Evolutionary conservation across 1,284 basidiomycete genomes (phyloP).

Genomic region (Boletus semigastroideus): DNA sequence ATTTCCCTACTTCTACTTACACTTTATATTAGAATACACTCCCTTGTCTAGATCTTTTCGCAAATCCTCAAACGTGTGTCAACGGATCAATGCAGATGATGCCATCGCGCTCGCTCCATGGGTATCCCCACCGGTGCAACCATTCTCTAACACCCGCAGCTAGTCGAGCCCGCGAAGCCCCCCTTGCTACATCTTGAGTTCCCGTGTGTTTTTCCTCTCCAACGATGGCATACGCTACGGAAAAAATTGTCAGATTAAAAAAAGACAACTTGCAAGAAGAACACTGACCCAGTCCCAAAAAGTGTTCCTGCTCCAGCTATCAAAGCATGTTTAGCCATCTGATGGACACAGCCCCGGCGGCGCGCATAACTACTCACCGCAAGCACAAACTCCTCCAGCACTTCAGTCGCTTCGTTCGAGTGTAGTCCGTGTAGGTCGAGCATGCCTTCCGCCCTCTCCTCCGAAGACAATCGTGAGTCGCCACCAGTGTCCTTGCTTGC

Average conservation of each 20-base stretch:
- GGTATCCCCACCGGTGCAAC: conserved; percentile 90
- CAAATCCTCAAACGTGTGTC: conserved; percentile 49
- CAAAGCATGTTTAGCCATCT: conserved; percentile 11
- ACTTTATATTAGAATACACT: conserved; percentile 1
- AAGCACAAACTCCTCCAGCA: conserved; percentile 87
- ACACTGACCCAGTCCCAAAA: conserved; percentile 74
- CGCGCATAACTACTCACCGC: conserved; percentile 54
- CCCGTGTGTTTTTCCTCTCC: conserved; percentile 97
- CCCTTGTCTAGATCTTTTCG: conserved; percentile 15
- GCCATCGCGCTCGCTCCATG: conserved; percentile 92
- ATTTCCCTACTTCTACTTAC: not conserved
- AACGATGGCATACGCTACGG: conserved; percentile 80
- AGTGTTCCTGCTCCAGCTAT: conserved; percentile 83
- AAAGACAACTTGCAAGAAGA: not conserved
- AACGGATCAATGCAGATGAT: conserved; percentile 85
- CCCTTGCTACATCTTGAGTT: conserved; percentile 76
- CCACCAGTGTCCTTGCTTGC: conserved; percentile 56
- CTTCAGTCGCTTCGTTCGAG: conserved; percentile 87
- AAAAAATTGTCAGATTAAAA: conserved; percentile 11
- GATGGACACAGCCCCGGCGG: not conserved
- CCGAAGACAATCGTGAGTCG: conserved; percentile 60
- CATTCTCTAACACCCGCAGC: conserved; percentile 85
- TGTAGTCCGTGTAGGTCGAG: conserved; percentile 89
- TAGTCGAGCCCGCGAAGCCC: conserved; percentile 79
- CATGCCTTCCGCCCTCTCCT: conserved; percentile 80